A percentile compares a stretch with the other conserved stretches of the same genome.
These are phyloP conservation scores for Durusdinium trenchii DNA, from an alignment of 73 alveolate genomes.

Conservation along the genomic window DNA sequence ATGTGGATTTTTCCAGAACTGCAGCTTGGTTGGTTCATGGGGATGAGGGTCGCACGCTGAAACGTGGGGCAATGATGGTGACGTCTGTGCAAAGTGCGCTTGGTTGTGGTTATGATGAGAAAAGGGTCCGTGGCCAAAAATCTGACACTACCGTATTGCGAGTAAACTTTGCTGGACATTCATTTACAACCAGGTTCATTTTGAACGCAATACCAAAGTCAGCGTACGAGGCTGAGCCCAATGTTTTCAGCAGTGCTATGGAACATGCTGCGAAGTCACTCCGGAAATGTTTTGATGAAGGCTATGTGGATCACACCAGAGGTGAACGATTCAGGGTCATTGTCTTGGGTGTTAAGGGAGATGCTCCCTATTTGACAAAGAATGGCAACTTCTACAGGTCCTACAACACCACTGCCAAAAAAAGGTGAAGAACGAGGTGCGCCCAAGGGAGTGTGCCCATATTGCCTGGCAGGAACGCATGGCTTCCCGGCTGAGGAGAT, in stretches of 20 bases:
- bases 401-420: not conserved
- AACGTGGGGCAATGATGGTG: not conserved
- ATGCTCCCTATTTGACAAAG: not conserved
- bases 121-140: not conserved
- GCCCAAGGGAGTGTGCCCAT: not conserved
- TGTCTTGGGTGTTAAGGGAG: not conserved
- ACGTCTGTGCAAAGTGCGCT: not conserved
- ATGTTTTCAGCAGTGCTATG: not conserved
- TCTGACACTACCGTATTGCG: not conserved
- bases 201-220: not conserved
- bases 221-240: not conserved
- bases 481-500: not conserved
- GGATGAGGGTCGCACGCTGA: conserved; percentile 37
- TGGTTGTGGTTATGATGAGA: not conserved
- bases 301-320: not conserved
- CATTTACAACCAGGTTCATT: not conserved
- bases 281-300: not conserved
- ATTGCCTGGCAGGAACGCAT: not conserved
- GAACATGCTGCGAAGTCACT: not conserved
- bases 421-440: not conserved
- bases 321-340: not conserved
- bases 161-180: not conserved
- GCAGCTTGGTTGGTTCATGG: conserved; percentile 4
- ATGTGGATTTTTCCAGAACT: not conserved
- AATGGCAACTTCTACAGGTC: not conserved